Evolutionary conservation across 495 filamentous ascomycete genomes (phyloP).

Genomic region (Aspergillus egyptiacus): DNA sequence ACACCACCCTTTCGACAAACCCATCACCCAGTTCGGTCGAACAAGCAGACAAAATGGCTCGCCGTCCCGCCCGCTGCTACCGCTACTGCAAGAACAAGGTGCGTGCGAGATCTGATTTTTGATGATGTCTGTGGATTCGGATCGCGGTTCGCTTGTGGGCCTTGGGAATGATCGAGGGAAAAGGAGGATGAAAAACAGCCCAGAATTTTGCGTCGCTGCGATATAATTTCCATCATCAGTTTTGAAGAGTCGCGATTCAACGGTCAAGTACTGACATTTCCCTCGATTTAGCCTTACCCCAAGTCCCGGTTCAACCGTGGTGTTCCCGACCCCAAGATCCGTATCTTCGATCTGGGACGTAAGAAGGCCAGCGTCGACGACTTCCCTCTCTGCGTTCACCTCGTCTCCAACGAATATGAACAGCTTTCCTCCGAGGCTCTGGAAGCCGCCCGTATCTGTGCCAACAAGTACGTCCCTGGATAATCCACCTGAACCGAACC

Average conservation of each 20-base stretch:
- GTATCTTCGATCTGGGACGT: slow-evolving; percentile 98
- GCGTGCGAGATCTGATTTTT: slow-evolving; percentile 35
- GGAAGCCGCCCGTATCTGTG: slow-evolving; percentile 98
- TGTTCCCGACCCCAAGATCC: slow-evolving; percentile 99
- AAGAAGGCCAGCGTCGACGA: slow-evolving; percentile 98
- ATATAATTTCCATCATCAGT: neutral
- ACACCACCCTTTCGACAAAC: slow-evolving; percentile 36
- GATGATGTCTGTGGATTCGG: slow-evolving; percentile 27
- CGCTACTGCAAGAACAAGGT: slow-evolving; percentile 99
- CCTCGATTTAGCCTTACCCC: slow-evolving; percentile 72
- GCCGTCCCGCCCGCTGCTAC: slow-evolving; percentile 98
- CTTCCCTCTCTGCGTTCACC: slow-evolving; percentile 96
- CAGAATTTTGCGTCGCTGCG: neutral
- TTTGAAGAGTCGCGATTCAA: neutral
- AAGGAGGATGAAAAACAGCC: neutral
- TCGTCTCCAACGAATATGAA: slow-evolving; percentile 99
- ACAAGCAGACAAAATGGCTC: slow-evolving; percentile 80
- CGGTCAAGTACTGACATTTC: neutral
- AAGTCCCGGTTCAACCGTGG: slow-evolving; percentile 99
- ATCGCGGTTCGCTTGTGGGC: slow-evolving; percentile 33
- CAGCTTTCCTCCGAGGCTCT: slow-evolving; percentile 98
- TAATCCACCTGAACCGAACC: neutral
- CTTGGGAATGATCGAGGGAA: slow-evolving; percentile 2
- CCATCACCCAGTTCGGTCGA: slow-evolving; percentile 39
- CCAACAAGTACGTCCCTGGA: slow-evolving; percentile 75